A percentile compares a stretch with the other conserved stretches of the same genome.
These are phyloP conservation scores for Zygotorulaspora mrakii DNA, from an alignment of 1,139 yeast species.

Conservation along the genomic window DNA sequence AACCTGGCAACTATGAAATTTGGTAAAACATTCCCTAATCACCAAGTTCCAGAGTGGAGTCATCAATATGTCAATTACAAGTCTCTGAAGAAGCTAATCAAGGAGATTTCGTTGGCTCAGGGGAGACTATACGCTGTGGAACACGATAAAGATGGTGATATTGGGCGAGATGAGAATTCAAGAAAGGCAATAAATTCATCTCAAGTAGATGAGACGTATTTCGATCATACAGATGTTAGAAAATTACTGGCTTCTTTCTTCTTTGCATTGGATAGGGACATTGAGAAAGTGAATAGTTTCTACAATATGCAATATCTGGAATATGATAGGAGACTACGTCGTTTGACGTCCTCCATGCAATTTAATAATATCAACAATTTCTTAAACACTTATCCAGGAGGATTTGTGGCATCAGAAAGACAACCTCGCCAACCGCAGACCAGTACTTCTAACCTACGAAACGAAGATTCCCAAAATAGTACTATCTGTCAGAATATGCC, in stretches of 20 bases:
- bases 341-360: conserved; percentile 40
- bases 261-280: conserved; percentile 72
- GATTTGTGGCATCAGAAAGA: conserved; percentile 5
- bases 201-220: conserved; percentile 16
- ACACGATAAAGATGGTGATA: conserved; percentile 17
- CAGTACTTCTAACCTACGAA: conserved; percentile 7
- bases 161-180: conserved; percentile 19
- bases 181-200: conserved; percentile 20
- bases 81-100: conserved; percentile 74
- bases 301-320: conserved; percentile 71
- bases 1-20: no score
- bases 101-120: conserved; percentile 43
- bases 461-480: conserved; percentile 13
- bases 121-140: conserved; percentile 27
- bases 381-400: conserved; percentile 10
- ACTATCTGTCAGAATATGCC: conserved; percentile 19
- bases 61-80: conserved; percentile 80
- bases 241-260: conserved; percentile 61
- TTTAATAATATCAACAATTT: conserved; percentile 35
- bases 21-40: conserved; percentile 75
- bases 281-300: conserved; percentile 77
- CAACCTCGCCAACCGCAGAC: conserved; percentile 14
- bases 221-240: conserved; percentile 42
- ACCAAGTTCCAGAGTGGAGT: conserved; percentile 93
- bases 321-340: conserved; percentile 63